Evolutionary conservation across 768 basidiomycete species (phyloP).

Genomic region (Phaeotremella skinneri): DNA sequence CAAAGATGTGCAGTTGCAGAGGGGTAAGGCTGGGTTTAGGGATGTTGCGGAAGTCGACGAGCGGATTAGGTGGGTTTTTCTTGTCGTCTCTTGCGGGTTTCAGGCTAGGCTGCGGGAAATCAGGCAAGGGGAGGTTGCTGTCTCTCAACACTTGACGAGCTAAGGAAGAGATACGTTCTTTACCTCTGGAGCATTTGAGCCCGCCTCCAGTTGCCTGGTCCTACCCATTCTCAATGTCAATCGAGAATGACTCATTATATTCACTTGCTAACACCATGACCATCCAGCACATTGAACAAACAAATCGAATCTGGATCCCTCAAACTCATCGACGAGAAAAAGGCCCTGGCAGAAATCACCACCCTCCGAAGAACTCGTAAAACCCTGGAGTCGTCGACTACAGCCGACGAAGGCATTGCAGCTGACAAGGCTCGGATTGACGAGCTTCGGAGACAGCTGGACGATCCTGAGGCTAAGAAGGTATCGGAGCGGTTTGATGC

Average conservation of each 20-base stretch:
- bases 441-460: conserved; percentile 74
- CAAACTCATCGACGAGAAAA: conserved; percentile 93
- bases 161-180: too few relatives aligned
- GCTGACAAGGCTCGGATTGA: conserved; percentile 70
- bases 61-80: conserved; percentile 68
- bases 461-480: conserved; percentile 85
- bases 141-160: too few relatives aligned
- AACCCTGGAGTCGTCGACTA: conserved; percentile 75
- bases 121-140: too few relatives aligned
- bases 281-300: conserved; percentile 71
- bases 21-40: conserved; percentile 74
- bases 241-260: too few relatives aligned
- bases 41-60: conserved; percentile 80
- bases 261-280: too few relatives aligned
- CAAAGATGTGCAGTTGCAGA: conserved; percentile 79
- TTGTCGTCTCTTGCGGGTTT: conserved; percentile 8
- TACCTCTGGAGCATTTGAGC: too few relatives aligned
- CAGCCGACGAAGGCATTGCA: conserved; percentile 76
- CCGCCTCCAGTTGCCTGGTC: too few relatives aligned
- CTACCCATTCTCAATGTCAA: too few relatives aligned
- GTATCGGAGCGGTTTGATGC: conserved; percentile 74
- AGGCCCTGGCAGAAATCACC: conserved; percentile 85
- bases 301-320: conserved; percentile 88
- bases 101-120: too few relatives aligned
- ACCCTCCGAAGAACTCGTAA: conserved; percentile 68